Base-by-base conservation (phyloP, 805 yeast species). In the Candida dendrica region DNA sequence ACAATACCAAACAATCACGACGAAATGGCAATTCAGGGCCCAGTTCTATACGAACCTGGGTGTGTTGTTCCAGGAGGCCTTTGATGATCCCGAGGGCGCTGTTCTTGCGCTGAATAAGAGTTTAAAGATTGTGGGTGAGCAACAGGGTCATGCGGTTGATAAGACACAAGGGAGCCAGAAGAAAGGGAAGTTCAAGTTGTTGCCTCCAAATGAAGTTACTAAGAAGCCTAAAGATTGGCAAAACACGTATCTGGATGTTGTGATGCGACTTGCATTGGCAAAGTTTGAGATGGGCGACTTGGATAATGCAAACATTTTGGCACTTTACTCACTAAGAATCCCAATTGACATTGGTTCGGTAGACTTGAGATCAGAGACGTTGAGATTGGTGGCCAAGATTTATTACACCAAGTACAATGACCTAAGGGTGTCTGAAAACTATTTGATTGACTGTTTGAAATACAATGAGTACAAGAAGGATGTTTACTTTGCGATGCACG, bases 231-330 rank as follows among this genome's bases (percentile, higher is more conserved):
- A 59, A 22, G 58, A 53, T 37, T 61, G 64, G 48, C 60, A 64
- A 44, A 29, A 53, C 4, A 45, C 51, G 0, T 69, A 67, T 43
- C 40, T 69, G 14, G 73, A 72, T 50, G 47, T 71, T 10, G 47
- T 71, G 5, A 40, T 66, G 7, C 56, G 75, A 47, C 59, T 61
- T 47, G 70, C 72, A 0, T 36, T 68, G 20, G 59, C 68, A 1
- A 53, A 64, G 40, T 52, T 48, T 4, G 55, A 54, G 22, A 17
- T 40, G 5, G 60, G 59, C 1, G 56, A 63, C 27, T 16, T 52
- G 1, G 53, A 52, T 5, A 51, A 53, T 5, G 52, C 60, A 13
- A 47, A 54, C 18, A 46, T 51, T 16, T 49, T 59, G 19, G 48
- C 68, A 8, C 46, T 51, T 11, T 53, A 53, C 27, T 59, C 66